These are phyloP conservation scores for Fimicolochytrium jonesii DNA, from an alignment of 192 early-diverging fungal species.

Conservation along the genomic window DNA sequence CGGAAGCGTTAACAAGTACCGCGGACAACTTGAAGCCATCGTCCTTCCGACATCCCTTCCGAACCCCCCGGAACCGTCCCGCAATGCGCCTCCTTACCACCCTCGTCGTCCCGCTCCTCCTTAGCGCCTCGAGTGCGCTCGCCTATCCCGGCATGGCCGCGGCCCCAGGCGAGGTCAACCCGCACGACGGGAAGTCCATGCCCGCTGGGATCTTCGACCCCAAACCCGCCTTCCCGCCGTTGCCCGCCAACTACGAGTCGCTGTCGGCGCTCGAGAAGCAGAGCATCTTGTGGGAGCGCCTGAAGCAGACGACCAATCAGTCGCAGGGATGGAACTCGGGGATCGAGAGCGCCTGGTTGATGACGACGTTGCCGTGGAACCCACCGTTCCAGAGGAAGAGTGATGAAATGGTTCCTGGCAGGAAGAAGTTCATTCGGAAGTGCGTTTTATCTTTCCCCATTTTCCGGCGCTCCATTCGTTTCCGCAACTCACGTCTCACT, in stretches of 20 bases:
- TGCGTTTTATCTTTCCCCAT: no score
- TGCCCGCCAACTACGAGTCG: conserved; percentile 9
- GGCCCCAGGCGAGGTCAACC: not conserved
- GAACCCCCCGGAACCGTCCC: no score
- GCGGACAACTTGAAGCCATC: no score
- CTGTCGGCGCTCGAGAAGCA: conserved; percentile 4
- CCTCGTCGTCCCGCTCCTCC: not conserved
- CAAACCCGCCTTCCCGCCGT: not conserved
- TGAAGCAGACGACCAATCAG: not conserved
- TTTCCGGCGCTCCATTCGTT: no score
- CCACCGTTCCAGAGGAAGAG: conserved; percentile 4
- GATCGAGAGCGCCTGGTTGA: not conserved
- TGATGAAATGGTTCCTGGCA: conserved; percentile 11
- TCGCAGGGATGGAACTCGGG: not conserved
- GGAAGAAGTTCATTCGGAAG: conserved; percentile 20
- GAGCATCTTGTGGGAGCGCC: not conserved
- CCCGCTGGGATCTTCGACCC: no score
- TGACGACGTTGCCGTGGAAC: not conserved
- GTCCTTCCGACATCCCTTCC: no score
- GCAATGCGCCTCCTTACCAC: not conserved
- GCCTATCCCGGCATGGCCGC: not conserved
- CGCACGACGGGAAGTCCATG: no score
- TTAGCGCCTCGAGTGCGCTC: no score
- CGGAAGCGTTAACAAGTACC: no score
- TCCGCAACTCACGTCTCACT: not conserved